Conservation (phyloP, 305 asterid genomes). For the Solanum chacoense region DNA sequence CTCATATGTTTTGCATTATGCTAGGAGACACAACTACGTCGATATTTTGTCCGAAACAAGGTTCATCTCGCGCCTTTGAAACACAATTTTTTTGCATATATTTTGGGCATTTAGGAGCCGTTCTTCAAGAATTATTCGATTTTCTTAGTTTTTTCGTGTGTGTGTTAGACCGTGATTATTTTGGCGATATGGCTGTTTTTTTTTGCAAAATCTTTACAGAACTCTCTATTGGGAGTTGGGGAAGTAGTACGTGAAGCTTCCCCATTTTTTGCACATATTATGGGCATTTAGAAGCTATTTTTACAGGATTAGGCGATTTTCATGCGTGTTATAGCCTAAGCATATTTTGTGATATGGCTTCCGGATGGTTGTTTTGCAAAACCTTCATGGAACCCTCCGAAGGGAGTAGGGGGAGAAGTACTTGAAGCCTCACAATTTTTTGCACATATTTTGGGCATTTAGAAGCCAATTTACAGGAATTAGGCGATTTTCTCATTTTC, state of each 20-base stretch:
- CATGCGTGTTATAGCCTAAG: rapidly evolving
- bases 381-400: not conserved
- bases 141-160: too few relatives aligned
- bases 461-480: not conserved
- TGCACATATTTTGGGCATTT: too few relatives aligned
- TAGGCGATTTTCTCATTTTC: too few relatives aligned
- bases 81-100: not conserved
- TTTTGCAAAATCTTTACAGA: too few relatives aligned
- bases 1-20: not conserved
- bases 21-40: not conserved
- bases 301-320: too few relatives aligned
- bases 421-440: not conserved
- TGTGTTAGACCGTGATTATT: not conserved
- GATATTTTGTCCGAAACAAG: not conserved
- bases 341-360: not conserved
- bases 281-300: too few relatives aligned
- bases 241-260: too few relatives aligned
- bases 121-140: too few relatives aligned
- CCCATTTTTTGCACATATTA: too few relatives aligned
- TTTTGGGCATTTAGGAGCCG: too few relatives aligned
- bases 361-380: too few relatives aligned
- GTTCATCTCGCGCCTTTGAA: not conserved
- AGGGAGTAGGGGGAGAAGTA: not conserved
- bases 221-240: too few relatives aligned
- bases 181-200: not conserved